Evolutionary conservation across 306 rosid genomes (phyloP), one percentile per base, ranked within the genome.

Genomic region (Begonia masoniana): DNA sequence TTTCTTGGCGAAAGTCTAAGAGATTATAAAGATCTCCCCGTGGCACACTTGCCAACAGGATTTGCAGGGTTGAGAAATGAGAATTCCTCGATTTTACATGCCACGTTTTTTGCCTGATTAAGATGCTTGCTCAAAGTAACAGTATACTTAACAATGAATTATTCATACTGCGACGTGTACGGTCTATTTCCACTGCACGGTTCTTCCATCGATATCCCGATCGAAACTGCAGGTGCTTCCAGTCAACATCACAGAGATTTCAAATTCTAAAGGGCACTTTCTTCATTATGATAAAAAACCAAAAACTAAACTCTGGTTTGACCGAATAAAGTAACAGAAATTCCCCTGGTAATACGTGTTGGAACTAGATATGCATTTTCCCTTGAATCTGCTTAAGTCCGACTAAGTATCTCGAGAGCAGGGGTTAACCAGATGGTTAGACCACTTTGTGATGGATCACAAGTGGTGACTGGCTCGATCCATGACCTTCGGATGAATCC

Each of bases 331-430:
- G 36, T 26, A 26, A 26, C 36, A 26, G 7, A 26, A 26, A 2
- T 26, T 70, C 77, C 85, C 97, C 92, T 64, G 6, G 92, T 92
- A 69, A 78, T 65, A 60, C 77, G 97, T 3, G 97, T 78, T 13
- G 97, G 97, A 63, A 83, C 94, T 58, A 91, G 96, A 79, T 85
- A 86, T 50, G 88, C 86, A 54, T 85, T 81, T 75, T 94, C 94
- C 39, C 71, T n/a, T n/a, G n/a, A 15, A 67, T 91, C 97, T 12
- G 96, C 96, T 23, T 83, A 65, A 74, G 96, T 85, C 69, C 83
- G 85, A 82, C 84, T 71, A 64, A 91, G 88, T 17, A 82, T 86
- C 65, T 91, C 97, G 36, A 81, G 73, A 13, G 97, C 96, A 67
- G 92, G 48, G 47, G 74, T 53, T 31, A 78, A 19, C 97, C 96